Evolutionary conservation across 208 protist genomes (phyloP), one percentile per base, ranked within the genome.

Genomic region (Acanthamoeba lenticulata): DNA sequence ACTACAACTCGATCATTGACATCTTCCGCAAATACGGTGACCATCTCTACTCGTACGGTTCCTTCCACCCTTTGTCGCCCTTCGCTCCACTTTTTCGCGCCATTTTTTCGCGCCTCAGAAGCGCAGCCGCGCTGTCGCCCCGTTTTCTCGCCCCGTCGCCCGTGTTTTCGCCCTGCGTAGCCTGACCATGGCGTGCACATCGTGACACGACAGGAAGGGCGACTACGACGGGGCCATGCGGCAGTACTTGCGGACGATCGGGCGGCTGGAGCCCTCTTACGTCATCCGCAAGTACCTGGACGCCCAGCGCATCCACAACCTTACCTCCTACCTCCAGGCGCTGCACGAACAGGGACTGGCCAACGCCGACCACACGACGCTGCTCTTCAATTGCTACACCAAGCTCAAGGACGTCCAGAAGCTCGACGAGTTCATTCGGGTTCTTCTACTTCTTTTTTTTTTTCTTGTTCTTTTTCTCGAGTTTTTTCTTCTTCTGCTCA

Each of bases 371-470:
- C 98, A 99, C 96, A 99, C 99, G 0, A 99, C 99, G 11, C 96
- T 99, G 27, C 96, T 99, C 15, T 96, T 99, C 11, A 99, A 99
- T 86, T 99, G 98, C 95, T 99, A 99, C 97, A 99, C 98, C 38
- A 99, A 99, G 92, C 96, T 98, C 27, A 98, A 98, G 74, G 98
- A 99, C 62, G 98, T 97, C 17, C 95, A 92, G 42, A 97, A 98
- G 79, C 95, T 99, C 6, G 96, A 97, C 38, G 97, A 96, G 34
- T 99, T 99, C 79, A 98, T 99, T 88, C 98, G 97, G 92, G 95
- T 93, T 83, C 95, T 96, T 49, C 94, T 96, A 47, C 7, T 15
- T 15, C 47, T 93, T 60, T 15, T 32, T 11, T 45, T 21, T 36
- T 4, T n/a, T n/a, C n/a, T 93, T 83, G 95, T 96, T 49, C 94